phyloP scores from a whole-genome alignment of 2,329 filamentous ascomycete genomes.

The Periconia sp. region DNA sequence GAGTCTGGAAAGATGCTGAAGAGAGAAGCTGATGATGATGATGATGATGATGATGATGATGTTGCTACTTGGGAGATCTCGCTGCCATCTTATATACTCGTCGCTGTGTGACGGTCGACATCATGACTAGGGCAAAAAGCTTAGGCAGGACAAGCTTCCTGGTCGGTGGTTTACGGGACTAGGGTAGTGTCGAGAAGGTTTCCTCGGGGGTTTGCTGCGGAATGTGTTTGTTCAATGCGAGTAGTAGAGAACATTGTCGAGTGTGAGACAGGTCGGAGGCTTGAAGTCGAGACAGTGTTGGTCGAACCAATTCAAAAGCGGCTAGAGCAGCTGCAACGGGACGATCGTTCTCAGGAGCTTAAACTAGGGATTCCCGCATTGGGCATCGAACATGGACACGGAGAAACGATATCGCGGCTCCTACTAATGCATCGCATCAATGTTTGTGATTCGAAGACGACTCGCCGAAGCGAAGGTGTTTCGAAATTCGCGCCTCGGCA shows the following conservation, averaged over 20 bases:
- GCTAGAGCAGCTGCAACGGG: constrained; percentile 14
- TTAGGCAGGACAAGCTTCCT: constrained; percentile 36
- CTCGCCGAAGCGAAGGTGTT: constrained; percentile 17
- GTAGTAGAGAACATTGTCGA: constrained; percentile 5
- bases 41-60: no score
- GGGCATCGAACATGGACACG: constrained; percentile 8
- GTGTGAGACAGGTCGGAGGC: constrained; percentile 25
- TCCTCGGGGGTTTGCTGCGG: constrained; percentile 11
- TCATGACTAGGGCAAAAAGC: constrained; percentile 18
- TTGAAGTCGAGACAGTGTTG: constrained; percentile 25
- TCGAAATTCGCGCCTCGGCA: constrained; percentile 15
- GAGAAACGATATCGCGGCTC: constrained; percentile 21
- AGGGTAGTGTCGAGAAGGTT: constrained; percentile 7
- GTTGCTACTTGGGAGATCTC: constrained; percentile 11
- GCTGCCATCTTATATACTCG: constrained; percentile 29
- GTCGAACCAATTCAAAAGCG: constrained; percentile 24
- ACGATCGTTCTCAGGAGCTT: constrained; percentile 22
- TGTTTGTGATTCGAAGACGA: constrained; percentile 32
- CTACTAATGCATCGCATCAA: constrained; percentile 25
- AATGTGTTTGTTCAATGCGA: constrained; percentile 14
- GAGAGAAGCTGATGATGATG: constrained; percentile 21
- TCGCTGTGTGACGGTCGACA: not conserved
- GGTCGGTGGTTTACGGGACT: constrained; percentile 1
- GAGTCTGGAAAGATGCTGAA: constrained; percentile 31
- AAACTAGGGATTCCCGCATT: constrained; percentile 9